Conservation (phyloP, 176 grass and related monocot species). For the Leersia perrieri region DNA sequence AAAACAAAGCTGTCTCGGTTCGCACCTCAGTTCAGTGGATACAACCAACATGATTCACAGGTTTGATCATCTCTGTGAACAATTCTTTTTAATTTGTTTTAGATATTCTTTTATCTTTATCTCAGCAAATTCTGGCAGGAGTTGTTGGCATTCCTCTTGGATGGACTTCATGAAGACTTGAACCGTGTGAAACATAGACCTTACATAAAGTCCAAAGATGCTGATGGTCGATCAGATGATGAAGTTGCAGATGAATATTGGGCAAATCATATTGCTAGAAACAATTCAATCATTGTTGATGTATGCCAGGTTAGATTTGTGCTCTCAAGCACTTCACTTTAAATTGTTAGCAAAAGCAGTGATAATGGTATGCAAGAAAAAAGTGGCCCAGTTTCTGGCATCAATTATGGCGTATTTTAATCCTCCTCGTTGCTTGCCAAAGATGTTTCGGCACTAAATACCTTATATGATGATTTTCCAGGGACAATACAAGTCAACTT, state of each 20-base stretch:
- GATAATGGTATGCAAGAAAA: background rate
- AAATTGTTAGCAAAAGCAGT: slow-evolving; percentile 3
- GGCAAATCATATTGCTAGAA: slow-evolving; percentile 98
- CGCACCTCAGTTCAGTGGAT: slow-evolving; percentile 97
- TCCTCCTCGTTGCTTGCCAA: slow-evolving; percentile 21
- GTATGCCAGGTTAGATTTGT: slow-evolving; percentile 79
- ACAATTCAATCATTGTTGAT: slow-evolving; percentile 99
- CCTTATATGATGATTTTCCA: slow-evolving; percentile 37
- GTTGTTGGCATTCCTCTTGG: slow-evolving; percentile 91
- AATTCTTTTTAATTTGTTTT: background rate
- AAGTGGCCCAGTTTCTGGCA: background rate
- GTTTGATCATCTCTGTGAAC: slow-evolving; percentile 39
- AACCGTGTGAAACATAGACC: slow-evolving; percentile 97
- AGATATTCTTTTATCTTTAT: slow-evolving; percentile 20
- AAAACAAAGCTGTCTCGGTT: slow-evolving; percentile 95
- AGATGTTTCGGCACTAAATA: slow-evolving; percentile 5
- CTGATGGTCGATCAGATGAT: slow-evolving; percentile 94
- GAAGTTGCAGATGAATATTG: slow-evolving; percentile 96
- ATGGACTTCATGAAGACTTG: slow-evolving; percentile 97
- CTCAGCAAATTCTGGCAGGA: slow-evolving; percentile 51
- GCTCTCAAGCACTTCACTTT: background rate
- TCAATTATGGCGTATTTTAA: background rate
- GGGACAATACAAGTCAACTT: slow-evolving; percentile 98
- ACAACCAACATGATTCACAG: slow-evolving; percentile 98
- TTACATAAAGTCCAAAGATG: slow-evolving; percentile 84